phyloP scores from a whole-genome alignment of 1,139 yeast species.

The Nakaseomyces uthaithaninus region DNA sequence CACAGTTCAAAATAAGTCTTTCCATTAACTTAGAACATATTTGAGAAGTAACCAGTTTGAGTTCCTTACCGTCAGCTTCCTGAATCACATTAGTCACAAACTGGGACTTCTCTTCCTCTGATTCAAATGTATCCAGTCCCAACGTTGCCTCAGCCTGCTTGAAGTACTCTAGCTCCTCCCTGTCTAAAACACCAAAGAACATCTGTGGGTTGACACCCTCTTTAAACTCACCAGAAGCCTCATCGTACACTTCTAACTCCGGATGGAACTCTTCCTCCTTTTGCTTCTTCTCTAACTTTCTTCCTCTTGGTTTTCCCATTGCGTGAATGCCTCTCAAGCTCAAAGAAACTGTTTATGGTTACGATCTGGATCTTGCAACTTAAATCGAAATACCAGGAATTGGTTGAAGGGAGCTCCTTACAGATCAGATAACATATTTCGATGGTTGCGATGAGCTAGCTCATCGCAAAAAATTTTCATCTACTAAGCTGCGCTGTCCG shows the following conservation, averaged over 20 bases:
- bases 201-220: conserved; percentile 33
- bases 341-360: no score
- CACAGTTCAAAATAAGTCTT: conserved; percentile 63
- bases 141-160: conserved; percentile 85
- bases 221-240: neutral
- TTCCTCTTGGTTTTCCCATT: conserved; percentile 51
- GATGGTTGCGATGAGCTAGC: no score
- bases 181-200: conserved; percentile 81
- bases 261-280: conserved; percentile 26
- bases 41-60: conserved; percentile 88
- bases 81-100: conserved; percentile 73
- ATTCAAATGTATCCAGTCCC: conserved; percentile 70
- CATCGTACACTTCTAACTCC: conserved; percentile 7
- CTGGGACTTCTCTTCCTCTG: conserved; percentile 61
- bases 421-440: no score
- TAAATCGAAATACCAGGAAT: no score
- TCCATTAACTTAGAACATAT: conserved; percentile 91
- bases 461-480: no score
- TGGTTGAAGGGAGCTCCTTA: no score
- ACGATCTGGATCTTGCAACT: no score
- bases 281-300: conserved; percentile 49
- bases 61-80: conserved; percentile 83
- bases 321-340: no score
- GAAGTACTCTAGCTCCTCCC: conserved; percentile 80
- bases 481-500: no score